Evolutionary conservation across 768 basidiomycete species (phyloP).

Genomic region (Russula vinacea): DNA sequence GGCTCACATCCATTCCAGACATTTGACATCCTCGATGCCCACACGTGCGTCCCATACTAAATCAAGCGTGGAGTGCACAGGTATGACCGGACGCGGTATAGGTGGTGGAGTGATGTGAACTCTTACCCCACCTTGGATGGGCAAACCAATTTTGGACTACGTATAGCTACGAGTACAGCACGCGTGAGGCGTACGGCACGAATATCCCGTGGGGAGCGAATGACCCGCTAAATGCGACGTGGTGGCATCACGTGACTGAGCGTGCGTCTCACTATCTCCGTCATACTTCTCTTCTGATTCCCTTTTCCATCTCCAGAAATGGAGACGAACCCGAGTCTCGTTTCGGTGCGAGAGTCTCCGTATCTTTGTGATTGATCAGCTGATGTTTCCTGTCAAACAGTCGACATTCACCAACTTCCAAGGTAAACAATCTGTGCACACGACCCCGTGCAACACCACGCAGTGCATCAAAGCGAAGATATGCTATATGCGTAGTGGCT

Average conservation of each 20-base stretch:
- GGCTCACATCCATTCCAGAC: conserved; percentile 44
- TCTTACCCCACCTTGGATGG: conserved; percentile 55
- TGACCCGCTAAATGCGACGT: conserved; percentile 76
- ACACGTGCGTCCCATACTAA: conserved; percentile 53
- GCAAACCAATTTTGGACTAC: conserved; percentile 55
- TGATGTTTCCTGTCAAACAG: conserved; percentile 36
- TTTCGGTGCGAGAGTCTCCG: conserved; percentile 44
- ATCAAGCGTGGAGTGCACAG: background rate
- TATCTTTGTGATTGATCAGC: background rate
- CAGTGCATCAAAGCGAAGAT: conserved; percentile 65
- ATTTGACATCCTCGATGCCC: conserved; percentile 73
- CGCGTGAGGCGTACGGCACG: conserved; percentile 62
- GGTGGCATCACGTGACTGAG: conserved; percentile 80
- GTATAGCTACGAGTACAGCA: conserved; percentile 62
- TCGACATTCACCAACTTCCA: conserved; percentile 62
- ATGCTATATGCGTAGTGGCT: conserved; percentile 76
- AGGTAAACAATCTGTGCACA: conserved; percentile 61
- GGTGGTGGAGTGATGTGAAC: conserved; percentile 64
- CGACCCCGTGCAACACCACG: conserved; percentile 55
- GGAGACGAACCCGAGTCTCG: conserved; percentile 53
- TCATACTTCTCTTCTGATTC: background rate
- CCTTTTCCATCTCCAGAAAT: conserved; percentile 44
- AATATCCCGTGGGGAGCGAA: conserved; percentile 56
- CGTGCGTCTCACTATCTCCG: conserved; percentile 39
- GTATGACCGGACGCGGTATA: conserved; percentile 32